Percentiles rank a stretch among this genome's conserved stretches.
Evolutionary conservation across 208 protist species (phyloP).

Genomic region (Angomonas deanei): DNA sequence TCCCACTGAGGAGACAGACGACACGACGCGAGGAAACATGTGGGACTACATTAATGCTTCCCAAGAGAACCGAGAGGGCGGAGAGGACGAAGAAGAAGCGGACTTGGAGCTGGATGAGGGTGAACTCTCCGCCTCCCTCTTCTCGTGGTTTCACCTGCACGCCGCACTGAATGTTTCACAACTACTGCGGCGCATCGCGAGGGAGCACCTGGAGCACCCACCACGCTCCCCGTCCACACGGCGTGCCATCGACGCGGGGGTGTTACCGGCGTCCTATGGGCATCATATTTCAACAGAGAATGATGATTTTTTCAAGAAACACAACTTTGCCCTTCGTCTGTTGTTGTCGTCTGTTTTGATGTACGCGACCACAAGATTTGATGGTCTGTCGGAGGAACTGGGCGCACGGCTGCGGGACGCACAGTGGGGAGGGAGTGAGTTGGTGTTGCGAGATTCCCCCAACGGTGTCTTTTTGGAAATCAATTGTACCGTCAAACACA

Average conservation of each 20-base stretch:
- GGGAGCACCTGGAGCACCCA: neutral
- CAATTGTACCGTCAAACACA: neutral
- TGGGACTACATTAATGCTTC: constrained; percentile 15
- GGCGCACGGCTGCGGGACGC: neutral
- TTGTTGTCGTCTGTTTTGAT: constrained; percentile 2
- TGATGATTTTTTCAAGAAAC: neutral
- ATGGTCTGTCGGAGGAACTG: constrained; percentile 4
- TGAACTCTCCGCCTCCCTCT: constrained; percentile 6
- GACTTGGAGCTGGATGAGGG: constrained; percentile 3
- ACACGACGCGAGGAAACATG: neutral
- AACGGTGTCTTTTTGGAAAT: constrained; percentile 11
- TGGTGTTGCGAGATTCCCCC: neutral
- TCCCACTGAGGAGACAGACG: neutral
- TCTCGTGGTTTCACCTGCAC: constrained; percentile 12
- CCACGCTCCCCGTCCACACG: neutral
- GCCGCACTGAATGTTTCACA: neutral
- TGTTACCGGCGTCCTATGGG: constrained; percentile 1
- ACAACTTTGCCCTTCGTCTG: constrained; percentile 5
- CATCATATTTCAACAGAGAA: neutral
- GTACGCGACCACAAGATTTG: constrained; percentile 4
- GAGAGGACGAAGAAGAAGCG: neutral
- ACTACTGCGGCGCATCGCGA: neutral
- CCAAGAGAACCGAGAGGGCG: constrained; percentile 5
- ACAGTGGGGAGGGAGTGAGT: neutral
- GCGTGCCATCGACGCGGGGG: neutral